Conservation (phyloP, 2,329 filamentous ascomycete genomes). For the Eutypella sp. region DNA sequence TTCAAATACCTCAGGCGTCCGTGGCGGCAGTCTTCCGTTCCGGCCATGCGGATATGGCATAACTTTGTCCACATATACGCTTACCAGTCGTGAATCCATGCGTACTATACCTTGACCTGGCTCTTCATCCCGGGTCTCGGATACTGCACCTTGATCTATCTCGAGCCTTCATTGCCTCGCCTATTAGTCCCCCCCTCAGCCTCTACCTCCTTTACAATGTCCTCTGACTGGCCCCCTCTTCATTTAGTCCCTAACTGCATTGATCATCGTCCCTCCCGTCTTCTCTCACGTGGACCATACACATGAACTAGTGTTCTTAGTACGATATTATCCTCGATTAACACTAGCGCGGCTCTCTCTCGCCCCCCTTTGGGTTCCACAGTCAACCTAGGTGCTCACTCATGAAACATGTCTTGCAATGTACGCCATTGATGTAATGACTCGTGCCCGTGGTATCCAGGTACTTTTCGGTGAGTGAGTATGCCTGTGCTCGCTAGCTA, state of each 20-base stretch:
- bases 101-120: not conserved
- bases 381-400: no score
- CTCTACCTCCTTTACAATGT: not conserved
- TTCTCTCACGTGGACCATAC: not conserved
- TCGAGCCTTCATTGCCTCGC: not conserved
- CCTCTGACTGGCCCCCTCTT: not conserved
- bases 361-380: not conserved
- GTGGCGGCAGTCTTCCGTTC: not conserved
- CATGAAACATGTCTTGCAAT: not conserved
- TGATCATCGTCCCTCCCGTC: no score
- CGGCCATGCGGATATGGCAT: not conserved
- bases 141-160: not conserved
- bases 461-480: no score
- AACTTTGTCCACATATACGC: not conserved
- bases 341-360: not conserved
- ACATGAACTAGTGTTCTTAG: not conserved
- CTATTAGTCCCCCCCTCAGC: not conserved
- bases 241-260: no score
- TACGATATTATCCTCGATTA: no score
- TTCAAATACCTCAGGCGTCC: not conserved
- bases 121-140: not conserved
- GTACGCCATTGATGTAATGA: not conserved
- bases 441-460: not conserved
- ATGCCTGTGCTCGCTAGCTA: no score
- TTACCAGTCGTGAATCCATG: not conserved